Base-by-base conservation (phyloP, 306 rosid species). In the Glycine soja region DNA sequence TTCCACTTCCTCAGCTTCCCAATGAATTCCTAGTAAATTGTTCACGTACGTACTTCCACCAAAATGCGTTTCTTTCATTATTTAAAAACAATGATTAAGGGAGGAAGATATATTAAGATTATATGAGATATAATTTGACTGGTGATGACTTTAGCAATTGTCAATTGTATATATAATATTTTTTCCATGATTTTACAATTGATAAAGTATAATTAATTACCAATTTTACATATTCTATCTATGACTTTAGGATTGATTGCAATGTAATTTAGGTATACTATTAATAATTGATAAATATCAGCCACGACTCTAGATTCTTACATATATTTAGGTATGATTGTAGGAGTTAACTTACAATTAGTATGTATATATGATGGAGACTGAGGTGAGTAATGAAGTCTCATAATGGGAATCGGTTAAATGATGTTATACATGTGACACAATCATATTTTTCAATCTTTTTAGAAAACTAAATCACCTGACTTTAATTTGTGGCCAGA, bases 1-100 rank as follows among this genome's bases (percentile, higher is more conserved):
- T 79, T 32, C 83, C 72, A 70, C 77, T 70, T 58, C 46, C 70
- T 45, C 63, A 8, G 58, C 58, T 54, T 30, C 24, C 71, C 42
- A 79, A 79, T 57, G 4, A 45, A 16, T 70, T 15, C 77, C 72
- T 57, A 32, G 11, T 53, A 19, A 42, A 50, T 66, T 77, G 74
- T 38, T 19, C 5, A 42, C 2, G 2, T 42, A 42, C 2, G 2
- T 42, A 1, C 46, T 6, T 42, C 46, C 46, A 42, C 9, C 46
- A 42, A 42, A 42, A 42, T 42, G 46, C 9, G 46, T 42, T 42
- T 42, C 1, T 30, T 18, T 14, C 15, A 10, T 24, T 59, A 24
- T 10, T 59, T 59, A 10, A 30, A 58, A 59, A 24, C 36, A 10
- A 24, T 4, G 7, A 11, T 59, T 10, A 24, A 59, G 8, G 10